These are phyloP conservation scores for Cucumis hystrix DNA, from an alignment of 306 rosid species.

Conservation along the genomic window DNA sequence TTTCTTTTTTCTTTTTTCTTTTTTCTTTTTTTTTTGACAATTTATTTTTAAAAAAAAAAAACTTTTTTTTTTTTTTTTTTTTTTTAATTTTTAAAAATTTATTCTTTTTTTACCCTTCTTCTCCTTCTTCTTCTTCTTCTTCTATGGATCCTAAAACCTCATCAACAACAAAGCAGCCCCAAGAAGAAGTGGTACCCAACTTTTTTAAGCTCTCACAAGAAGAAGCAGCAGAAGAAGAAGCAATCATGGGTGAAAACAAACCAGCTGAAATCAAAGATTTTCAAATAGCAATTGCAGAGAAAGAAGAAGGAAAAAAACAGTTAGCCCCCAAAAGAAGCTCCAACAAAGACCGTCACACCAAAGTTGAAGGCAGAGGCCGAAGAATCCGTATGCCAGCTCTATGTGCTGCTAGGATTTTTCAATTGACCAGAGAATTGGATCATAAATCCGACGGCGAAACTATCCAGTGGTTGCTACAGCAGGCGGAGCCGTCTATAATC, in stretches of 20 bases:
- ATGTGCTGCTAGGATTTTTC: conserved; percentile 88
- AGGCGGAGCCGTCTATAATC: conserved; percentile 81
- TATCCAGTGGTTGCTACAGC: conserved; percentile 90
- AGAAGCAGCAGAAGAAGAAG: background rate
- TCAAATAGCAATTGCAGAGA: conserved; percentile 56
- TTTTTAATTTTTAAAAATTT: background rate
- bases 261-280: conserved; percentile 59
- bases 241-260: conserved; percentile 58
- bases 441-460: conserved; percentile 98
- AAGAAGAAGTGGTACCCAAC: conserved; percentile 32
- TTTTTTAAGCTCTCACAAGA: conserved; percentile 43
- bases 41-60: background rate
- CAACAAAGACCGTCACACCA: conserved; percentile 91
- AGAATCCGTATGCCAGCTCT: conserved; percentile 97
- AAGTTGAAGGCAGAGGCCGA: conserved; percentile 90
- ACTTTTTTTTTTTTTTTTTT: background rate
- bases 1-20: background rate
- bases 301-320: conserved; percentile 55
- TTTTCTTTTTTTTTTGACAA: background rate
- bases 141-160: conserved; percentile 90
- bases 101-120: background rate
- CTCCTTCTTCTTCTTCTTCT: conserved; percentile 9
- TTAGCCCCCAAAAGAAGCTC: conserved; percentile 81
- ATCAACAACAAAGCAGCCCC: conserved; percentile 46
- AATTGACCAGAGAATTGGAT: conserved; percentile 84